Evolutionary conservation across 495 filamentous ascomycete species (phyloP).

Genomic region (Penicillium robsamsonii): DNA sequence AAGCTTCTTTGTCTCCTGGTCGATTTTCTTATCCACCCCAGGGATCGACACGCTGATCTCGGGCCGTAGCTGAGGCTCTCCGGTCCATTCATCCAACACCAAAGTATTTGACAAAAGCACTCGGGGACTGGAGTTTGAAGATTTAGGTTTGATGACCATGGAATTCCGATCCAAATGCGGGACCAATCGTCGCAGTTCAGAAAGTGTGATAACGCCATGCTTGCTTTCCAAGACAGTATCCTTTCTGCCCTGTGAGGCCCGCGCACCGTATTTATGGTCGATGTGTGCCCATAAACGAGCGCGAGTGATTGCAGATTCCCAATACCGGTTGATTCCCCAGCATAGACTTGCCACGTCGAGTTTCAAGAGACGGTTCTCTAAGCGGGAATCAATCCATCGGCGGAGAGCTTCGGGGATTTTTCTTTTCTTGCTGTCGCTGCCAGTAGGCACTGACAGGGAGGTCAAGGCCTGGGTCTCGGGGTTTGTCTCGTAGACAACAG

Average conservation of each 20-base stretch:
- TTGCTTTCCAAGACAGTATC: background rate
- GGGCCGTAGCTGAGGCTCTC: constrained; percentile 38
- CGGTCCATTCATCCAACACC: constrained; percentile 41
- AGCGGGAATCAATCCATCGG: constrained; percentile 40
- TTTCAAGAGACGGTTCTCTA: constrained; percentile 36
- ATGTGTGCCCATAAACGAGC: constrained; percentile 42
- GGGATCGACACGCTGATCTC: constrained; percentile 35
- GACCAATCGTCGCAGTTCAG: constrained; percentile 32
- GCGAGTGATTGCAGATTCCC: constrained; percentile 40
- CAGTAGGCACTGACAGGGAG: constrained; percentile 32
- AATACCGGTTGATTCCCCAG: constrained; percentile 45
- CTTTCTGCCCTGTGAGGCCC: constrained; percentile 3
- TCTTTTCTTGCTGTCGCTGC: constrained; percentile 21
- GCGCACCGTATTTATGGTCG: constrained; percentile 23
- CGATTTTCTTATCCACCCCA: constrained; percentile 27
- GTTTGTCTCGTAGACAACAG: constrained; percentile 41
- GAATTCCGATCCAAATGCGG: constrained; percentile 42
- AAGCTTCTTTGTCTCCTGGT: constrained; percentile 40
- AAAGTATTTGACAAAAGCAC: constrained; percentile 37
- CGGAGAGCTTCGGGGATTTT: constrained; percentile 34
- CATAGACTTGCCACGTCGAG: constrained; percentile 45
- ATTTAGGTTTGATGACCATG: constrained; percentile 36
- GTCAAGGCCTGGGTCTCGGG: constrained; percentile 37
- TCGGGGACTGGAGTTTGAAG: constrained; percentile 11
- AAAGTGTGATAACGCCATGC: constrained; percentile 17